Conservation (phyloP, 2,329 filamentous ascomycete species). For the Podosphaera leucotricha region DNA sequence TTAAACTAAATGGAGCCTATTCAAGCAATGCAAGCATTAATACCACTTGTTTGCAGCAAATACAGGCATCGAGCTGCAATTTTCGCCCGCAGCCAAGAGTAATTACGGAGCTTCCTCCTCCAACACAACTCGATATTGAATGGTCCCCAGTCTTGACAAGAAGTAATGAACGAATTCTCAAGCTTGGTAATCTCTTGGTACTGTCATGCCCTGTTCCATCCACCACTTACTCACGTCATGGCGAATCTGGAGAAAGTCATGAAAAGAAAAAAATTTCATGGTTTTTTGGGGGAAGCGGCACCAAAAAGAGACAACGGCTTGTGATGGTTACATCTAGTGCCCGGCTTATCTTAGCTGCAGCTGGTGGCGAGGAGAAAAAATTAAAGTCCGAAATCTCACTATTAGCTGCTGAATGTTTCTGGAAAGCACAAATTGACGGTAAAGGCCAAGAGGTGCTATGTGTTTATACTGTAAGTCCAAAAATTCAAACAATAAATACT, state of each 20-base stretch:
- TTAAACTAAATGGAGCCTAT: slow-evolving; percentile 39
- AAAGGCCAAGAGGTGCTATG: slow-evolving; percentile 77
- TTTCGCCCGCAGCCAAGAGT: slow-evolving; percentile 46
- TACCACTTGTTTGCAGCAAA: slow-evolving; percentile 13
- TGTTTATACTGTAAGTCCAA: slow-evolving; percentile 62
- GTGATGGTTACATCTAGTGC: slow-evolving; percentile 90
- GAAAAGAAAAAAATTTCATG: slow-evolving; percentile 87
- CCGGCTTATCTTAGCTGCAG: slow-evolving; percentile 69
- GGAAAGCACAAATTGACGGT: slow-evolving; percentile 59
- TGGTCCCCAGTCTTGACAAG: slow-evolving; percentile 90
- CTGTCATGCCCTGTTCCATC: slow-evolving; percentile 55
- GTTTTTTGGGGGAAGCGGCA: slow-evolving; percentile 77
- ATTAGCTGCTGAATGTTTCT: slow-evolving; percentile 48
- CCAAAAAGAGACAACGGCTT: slow-evolving; percentile 77
- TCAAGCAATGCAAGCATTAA: slow-evolving; percentile 13
- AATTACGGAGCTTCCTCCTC: slow-evolving; percentile 89
- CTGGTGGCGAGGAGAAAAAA: slow-evolving; percentile 88
- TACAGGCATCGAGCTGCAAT: slow-evolving; percentile 18
- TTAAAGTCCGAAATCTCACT: slow-evolving; percentile 83
- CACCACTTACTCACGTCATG: slow-evolving; percentile 46
- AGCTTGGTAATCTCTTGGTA: slow-evolving; percentile 76
- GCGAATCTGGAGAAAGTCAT: slow-evolving; percentile 41
- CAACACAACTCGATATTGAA: slow-evolving; percentile 88
- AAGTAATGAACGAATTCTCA: slow-evolving; percentile 81
- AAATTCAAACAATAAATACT: background rate